phyloP scores from a whole-genome alignment of 2,329 filamentous ascomycete genomes.

The Zasmidium cellare region DNA sequence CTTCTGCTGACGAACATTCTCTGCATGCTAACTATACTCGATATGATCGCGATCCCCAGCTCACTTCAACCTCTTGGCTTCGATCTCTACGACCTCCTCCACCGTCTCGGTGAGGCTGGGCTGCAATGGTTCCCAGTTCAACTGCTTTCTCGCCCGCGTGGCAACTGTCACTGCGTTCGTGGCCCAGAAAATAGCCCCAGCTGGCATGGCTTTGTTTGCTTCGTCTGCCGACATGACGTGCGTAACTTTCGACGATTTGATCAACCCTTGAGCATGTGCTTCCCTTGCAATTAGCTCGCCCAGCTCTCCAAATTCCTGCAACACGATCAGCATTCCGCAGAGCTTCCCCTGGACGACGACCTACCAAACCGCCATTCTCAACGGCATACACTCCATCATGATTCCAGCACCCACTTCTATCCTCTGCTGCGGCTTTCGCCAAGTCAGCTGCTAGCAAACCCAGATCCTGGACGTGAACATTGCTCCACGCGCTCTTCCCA shows the following conservation, averaged over 20 bases:
- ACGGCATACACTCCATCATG: conserved; percentile 64
- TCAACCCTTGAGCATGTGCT: conserved; percentile 56
- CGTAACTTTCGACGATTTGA: conserved; percentile 31
- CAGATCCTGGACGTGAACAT: conserved; percentile 62
- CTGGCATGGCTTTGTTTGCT: conserved; percentile 44
- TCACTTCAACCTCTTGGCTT: conserved; percentile 34
- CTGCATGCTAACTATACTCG: too few relatives aligned
- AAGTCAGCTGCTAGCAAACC: conserved; percentile 54
- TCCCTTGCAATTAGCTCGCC: conserved; percentile 36
- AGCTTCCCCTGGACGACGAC: not conserved
- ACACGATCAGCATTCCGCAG: not conserved
- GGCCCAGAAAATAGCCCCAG: conserved; percentile 55
- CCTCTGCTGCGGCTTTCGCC: conserved; percentile 50
- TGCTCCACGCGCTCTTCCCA: conserved; percentile 53
- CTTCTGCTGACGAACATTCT: too few relatives aligned
- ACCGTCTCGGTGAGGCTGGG: conserved; percentile 11
- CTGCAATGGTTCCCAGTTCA: conserved; percentile 58
- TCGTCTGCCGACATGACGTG: conserved; percentile 30
- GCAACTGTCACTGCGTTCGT: conserved; percentile 58
- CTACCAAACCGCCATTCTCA: conserved; percentile 59
- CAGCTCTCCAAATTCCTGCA: conserved; percentile 32
- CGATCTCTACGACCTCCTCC: conserved; percentile 53
- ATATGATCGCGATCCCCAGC: too few relatives aligned
- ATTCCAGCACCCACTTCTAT: conserved; percentile 51
- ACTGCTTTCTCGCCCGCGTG: conserved; percentile 52